These are phyloP conservation scores for Fagus crenata DNA, from an alignment of 306 rosid genomes.

Conservation along the genomic window DNA sequence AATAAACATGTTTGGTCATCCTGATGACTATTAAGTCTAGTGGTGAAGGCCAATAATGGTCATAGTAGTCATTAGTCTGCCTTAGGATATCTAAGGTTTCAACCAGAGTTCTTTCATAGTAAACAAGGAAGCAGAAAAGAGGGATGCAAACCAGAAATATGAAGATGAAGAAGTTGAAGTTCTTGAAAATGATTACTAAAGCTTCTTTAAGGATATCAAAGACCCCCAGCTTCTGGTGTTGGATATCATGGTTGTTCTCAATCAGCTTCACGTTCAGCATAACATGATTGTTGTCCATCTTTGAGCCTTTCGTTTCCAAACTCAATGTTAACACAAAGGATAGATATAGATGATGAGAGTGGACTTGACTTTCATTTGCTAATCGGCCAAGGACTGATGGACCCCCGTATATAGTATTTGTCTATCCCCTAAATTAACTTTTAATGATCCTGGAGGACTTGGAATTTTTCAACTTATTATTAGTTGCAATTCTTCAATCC, in stretches of 20 bases:
- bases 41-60: background rate
- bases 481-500: too few species aligned
- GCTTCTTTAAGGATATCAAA: constrained; percentile 48
- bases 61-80: background rate
- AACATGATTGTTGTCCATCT: constrained; percentile 40
- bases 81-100: constrained; percentile 24
- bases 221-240: constrained; percentile 31
- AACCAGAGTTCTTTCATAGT: constrained; percentile 39
- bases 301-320: constrained; percentile 23
- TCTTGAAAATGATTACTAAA: constrained; percentile 18
- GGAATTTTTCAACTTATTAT: too few species aligned
- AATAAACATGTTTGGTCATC: constrained; percentile 14
- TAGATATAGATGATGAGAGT: background rate
- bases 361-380: background rate
- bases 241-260: background rate
- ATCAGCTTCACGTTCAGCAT: constrained; percentile 30
- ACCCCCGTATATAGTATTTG: too few species aligned
- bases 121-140: constrained; percentile 45
- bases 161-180: constrained; percentile 58
- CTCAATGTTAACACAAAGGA: background rate
- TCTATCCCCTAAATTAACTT: too few species aligned
- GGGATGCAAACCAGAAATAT: constrained; percentile 45
- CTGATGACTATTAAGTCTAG: background rate
- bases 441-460: too few species aligned
- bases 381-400: background rate